Evolutionary conservation across 768 basidiomycete species (phyloP).

Genomic region (Calocera cornea): DNA sequence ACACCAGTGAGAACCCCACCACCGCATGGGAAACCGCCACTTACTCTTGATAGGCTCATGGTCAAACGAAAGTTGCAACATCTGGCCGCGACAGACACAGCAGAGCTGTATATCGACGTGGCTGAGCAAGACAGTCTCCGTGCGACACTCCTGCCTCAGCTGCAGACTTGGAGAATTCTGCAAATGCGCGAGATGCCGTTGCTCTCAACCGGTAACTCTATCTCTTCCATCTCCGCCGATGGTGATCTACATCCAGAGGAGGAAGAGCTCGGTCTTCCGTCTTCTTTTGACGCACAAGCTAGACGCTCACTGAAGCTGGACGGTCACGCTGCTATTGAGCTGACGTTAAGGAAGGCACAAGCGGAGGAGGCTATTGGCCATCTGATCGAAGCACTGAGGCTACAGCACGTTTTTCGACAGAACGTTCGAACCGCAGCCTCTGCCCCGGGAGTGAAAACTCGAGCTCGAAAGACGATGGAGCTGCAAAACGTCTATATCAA

Average conservation of each 20-base stretch:
- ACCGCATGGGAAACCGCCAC: no score
- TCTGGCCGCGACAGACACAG: no score
- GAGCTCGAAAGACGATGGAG: neutral
- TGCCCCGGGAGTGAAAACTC: neutral
- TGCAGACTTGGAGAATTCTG: neutral
- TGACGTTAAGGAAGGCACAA: neutral
- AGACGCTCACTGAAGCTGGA: neutral
- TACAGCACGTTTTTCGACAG: neutral
- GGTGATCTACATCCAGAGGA: neutral
- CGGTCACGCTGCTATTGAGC: neutral
- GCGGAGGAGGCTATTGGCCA: neutral
- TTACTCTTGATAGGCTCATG: no score
- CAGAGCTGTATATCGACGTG: no score
- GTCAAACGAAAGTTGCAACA: no score
- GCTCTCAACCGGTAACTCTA: neutral
- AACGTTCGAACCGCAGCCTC: neutral
- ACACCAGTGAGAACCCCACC: neutral
- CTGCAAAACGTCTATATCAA: neutral
- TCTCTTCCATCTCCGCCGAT: neutral
- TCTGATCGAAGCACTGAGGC: neutral
- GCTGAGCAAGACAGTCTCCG: no score
- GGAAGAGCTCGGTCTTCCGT: neutral
- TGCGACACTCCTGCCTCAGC: neutral
- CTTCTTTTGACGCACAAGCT: neutral
- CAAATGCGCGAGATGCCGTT: neutral